Percentiles rank a stretch among this genome's conserved stretches.
Conservation (phyloP, 345 rosid species). For the Eucalyptus dawsonii region DNA sequence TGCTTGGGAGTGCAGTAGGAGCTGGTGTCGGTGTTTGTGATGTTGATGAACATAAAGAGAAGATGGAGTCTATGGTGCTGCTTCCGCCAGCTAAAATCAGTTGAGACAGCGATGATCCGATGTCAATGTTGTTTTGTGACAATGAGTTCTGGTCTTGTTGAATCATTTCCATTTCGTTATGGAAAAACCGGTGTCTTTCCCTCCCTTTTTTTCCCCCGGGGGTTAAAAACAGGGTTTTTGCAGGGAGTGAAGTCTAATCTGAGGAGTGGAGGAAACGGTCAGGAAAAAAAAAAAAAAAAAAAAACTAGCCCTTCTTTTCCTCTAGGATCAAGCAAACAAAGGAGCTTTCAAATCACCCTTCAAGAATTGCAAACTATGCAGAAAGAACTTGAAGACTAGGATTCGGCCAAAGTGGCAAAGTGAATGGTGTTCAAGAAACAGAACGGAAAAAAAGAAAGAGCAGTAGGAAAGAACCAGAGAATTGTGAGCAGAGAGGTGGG, state of each 20-base stretch:
- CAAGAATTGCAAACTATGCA: not conserved
- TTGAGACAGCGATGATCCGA: slow-evolving; percentile 56
- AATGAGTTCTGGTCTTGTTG: slow-evolving; percentile 15
- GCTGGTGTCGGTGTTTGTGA: not conserved
- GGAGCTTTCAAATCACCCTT: not conserved
- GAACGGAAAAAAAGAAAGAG: not conserved
- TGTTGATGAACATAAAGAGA: slow-evolving; percentile 43
- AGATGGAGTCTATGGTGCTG: slow-evolving; percentile 76
- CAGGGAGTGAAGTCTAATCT: not conserved
- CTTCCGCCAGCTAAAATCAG: slow-evolving; percentile 66
- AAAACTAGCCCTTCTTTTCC: slow-evolving; percentile 7
- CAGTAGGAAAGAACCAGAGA: not conserved
- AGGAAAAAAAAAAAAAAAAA: not conserved
- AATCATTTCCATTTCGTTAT: slow-evolving; percentile 14
- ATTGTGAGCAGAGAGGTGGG: not conserved
- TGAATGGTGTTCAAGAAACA: not conserved
- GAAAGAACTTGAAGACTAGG: not conserved
- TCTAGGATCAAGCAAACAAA: not conserved
- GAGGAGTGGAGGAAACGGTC: not conserved
- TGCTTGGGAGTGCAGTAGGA: not conserved
- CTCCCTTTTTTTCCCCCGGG: too few relatives aligned
- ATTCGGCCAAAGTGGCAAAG: not conserved
- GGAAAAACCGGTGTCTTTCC: not conserved
- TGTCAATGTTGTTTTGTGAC: slow-evolving; percentile 6
- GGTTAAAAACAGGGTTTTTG: not conserved